phyloP scores from a whole-genome alignment of 345 rosid species.

The Atalantia buxifolia region DNA sequence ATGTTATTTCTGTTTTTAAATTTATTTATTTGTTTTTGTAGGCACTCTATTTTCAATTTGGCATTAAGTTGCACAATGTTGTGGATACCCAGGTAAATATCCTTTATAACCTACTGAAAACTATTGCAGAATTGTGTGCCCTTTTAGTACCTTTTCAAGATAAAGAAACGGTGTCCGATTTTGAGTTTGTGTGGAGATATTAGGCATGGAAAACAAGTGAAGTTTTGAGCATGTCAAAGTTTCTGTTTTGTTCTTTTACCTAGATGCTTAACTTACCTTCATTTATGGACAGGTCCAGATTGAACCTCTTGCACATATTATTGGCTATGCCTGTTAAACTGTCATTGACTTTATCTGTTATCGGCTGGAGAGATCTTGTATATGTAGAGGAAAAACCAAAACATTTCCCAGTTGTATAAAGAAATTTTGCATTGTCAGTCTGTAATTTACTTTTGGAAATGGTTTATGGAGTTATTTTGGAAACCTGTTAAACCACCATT shows the following conservation, averaged over 20 bases:
- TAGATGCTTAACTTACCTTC: not conserved
- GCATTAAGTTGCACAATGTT: constrained; percentile 79
- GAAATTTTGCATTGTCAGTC: not conserved
- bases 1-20: not conserved
- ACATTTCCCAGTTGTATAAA: not conserved
- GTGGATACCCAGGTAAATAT: constrained; percentile 81
- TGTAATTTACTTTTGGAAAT: not conserved
- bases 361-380: not conserved
- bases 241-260: not conserved
- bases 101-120: constrained; percentile 12
- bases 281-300: not conserved
- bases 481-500: not conserved
- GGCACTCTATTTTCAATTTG: constrained; percentile 92
- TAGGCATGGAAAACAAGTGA: not conserved
- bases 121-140: constrained; percentile 1
- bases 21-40: constrained; percentile 23
- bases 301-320: not conserved
- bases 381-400: not conserved
- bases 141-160: not conserved
- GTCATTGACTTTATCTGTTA: not conserved
- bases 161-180: not conserved
- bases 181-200: not conserved
- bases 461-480: not conserved
- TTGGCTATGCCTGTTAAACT: not conserved
- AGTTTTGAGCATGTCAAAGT: not conserved